Conservation (phyloP, 2,329 filamentous ascomycete species). For the Xylariomycetidae sp. region DNA sequence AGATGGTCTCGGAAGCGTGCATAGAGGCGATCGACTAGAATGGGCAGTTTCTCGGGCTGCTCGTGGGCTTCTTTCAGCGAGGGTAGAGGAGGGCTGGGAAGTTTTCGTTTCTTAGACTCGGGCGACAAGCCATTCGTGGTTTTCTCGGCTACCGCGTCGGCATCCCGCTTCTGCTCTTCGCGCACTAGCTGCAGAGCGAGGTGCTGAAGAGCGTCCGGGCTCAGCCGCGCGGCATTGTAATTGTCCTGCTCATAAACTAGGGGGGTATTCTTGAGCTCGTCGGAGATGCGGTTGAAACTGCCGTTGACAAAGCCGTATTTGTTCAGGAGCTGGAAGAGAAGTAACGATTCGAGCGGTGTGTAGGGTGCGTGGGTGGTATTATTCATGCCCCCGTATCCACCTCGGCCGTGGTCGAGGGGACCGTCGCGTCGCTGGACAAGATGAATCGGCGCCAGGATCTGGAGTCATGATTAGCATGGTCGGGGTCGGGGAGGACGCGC, state of each 20-base stretch:
- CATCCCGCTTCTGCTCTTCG: slow-evolving; percentile 60
- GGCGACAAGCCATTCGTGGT: slow-evolving; percentile 44
- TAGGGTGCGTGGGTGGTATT: slow-evolving; percentile 52
- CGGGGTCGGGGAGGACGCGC: slow-evolving; percentile 4
- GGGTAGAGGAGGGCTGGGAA: slow-evolving; percentile 56
- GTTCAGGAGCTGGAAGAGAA: slow-evolving; percentile 76
- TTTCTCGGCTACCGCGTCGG: slow-evolving; percentile 30
- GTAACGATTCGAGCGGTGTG: slow-evolving; percentile 78
- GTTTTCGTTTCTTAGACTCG: slow-evolving; percentile 68
- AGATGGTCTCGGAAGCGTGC: slow-evolving; percentile 64
- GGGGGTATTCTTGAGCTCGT: slow-evolving; percentile 66
- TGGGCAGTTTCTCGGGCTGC: slow-evolving; percentile 62
- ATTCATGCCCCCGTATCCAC: slow-evolving; percentile 51
- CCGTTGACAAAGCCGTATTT: slow-evolving; percentile 58
- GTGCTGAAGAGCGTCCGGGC: slow-evolving; percentile 69
- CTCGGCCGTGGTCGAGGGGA: slow-evolving; percentile 52
- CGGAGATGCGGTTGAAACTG: slow-evolving; percentile 67
- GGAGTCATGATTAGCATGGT: slow-evolving; percentile 18
- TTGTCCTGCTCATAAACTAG: slow-evolving; percentile 63
- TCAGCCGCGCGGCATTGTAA: slow-evolving; percentile 70
- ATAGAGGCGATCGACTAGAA: slow-evolving; percentile 68
- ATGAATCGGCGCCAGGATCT: slow-evolving; percentile 51
- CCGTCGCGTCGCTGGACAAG: slow-evolving; percentile 45
- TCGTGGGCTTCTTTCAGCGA: slow-evolving; percentile 61
- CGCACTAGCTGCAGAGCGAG: slow-evolving; percentile 71